phyloP scores from a whole-genome alignment of 202 grass and related monocot genomes.

The Bolboschoenoplectus hybrid region DNA sequence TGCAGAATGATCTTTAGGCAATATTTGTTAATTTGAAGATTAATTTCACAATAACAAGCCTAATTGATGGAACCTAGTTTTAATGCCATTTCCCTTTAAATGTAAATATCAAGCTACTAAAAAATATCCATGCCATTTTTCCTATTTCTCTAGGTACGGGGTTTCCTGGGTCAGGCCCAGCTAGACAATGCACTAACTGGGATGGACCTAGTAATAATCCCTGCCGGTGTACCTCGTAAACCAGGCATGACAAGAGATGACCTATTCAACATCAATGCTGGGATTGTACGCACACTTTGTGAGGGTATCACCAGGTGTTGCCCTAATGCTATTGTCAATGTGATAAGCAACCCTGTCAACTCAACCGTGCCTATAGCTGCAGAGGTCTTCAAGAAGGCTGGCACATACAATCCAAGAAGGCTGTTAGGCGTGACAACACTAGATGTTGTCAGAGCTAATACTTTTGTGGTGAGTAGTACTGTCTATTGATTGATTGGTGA shows the following conservation, averaged over 20 bases:
- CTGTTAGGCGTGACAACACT: constrained; percentile 89
- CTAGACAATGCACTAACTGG: constrained; percentile 85
- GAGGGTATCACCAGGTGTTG: constrained; percentile 78
- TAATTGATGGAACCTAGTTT: neutral
- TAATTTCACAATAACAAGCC: neutral
- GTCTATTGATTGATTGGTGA: neutral
- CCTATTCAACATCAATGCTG: constrained; percentile 94
- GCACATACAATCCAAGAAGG: constrained; percentile 74
- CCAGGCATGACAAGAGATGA: constrained; percentile 99
- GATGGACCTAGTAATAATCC: constrained; percentile 95
- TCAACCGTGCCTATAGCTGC: constrained; percentile 93
- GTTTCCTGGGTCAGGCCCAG: constrained; percentile 67
- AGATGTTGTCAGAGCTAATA: constrained; percentile 89
- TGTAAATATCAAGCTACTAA: neutral
- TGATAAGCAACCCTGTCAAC: constrained; percentile 98
- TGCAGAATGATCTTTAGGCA: neutral
- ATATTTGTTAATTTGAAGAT: neutral
- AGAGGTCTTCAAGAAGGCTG: constrained; percentile 94
- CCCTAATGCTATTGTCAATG: constrained; percentile 76
- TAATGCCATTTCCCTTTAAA: neutral
- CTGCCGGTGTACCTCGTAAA: constrained; percentile 91
- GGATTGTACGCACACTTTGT: constrained; percentile 75
- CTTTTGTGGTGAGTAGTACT: constrained; percentile 71
- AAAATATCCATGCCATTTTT: neutral
- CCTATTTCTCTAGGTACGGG: constrained; percentile 54